Evolutionary conservation across 2,329 filamentous ascomycete species (phyloP).

Genomic region (Dissoconium aciculare): DNA sequence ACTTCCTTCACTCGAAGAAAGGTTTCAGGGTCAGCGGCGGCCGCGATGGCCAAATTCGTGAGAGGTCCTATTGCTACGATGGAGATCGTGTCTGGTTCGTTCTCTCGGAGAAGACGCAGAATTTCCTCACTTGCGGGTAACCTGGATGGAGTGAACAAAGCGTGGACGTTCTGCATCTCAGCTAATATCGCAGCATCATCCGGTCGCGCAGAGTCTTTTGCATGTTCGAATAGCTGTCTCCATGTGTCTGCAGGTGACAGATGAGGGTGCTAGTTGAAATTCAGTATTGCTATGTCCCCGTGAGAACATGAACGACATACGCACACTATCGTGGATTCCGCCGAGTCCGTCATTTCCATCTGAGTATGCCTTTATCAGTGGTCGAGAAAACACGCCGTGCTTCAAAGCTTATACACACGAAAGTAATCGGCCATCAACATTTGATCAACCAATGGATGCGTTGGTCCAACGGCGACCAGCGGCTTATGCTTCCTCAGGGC

Average conservation of each 20-base stretch:
- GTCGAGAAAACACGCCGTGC: background rate
- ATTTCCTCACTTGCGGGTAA: conserved; percentile 70
- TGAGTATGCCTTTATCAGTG: conserved; percentile 12
- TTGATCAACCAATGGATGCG: conserved; percentile 72
- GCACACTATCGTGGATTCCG: conserved; percentile 33
- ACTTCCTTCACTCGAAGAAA: conserved; percentile 84
- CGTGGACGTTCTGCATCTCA: conserved; percentile 27
- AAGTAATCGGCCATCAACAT: conserved; percentile 59
- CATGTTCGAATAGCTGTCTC: conserved; percentile 30
- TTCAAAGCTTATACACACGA: too few species aligned
- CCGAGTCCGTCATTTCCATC: conserved; percentile 36
- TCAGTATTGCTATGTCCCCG: conserved; percentile 1
- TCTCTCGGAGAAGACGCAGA: conserved; percentile 66
- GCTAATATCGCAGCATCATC: conserved; percentile 23
- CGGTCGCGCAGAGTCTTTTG: conserved; percentile 16
- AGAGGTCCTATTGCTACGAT: conserved; percentile 80
- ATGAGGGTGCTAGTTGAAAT: conserved; percentile 29
- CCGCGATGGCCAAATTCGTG: conserved; percentile 84
- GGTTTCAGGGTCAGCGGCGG: conserved; percentile 72
- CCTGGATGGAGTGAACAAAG: conserved; percentile 60
- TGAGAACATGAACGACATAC: conserved; percentile 4
- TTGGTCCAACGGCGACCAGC: conserved; percentile 65
- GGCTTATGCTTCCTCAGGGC: conserved; percentile 56
- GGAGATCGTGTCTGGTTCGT: conserved; percentile 71
- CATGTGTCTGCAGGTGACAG: conserved; percentile 34